Conservation (phyloP, 1,284 basidiomycete genomes). For the Sphaerobolus stellatus region DNA sequence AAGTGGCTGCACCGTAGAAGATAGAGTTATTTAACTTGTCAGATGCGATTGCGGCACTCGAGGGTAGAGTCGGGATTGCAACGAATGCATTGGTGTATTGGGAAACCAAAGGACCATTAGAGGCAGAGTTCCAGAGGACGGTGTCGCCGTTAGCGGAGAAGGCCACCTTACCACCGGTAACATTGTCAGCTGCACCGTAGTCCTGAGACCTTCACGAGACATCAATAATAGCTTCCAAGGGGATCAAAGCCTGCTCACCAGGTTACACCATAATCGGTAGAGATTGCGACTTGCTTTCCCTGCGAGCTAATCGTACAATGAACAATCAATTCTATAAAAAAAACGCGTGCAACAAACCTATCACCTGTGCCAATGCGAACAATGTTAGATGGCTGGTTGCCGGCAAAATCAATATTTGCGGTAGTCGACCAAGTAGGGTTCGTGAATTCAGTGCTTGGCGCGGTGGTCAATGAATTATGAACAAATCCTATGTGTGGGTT, state of each 20-base stretch:
- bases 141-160: constrained; percentile 56
- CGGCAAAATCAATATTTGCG: constrained; percentile 58
- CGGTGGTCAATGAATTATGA: constrained; percentile 46
- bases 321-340: background rate
- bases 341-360: constrained; percentile 32
- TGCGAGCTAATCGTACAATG: constrained; percentile 32
- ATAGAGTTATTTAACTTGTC: constrained; percentile 57
- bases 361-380: constrained; percentile 53
- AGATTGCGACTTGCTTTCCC: constrained; percentile 56
- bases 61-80: constrained; percentile 49
- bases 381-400: constrained; percentile 50
- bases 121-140: constrained; percentile 49
- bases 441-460: constrained; percentile 43
- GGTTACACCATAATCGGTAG: constrained; percentile 50
- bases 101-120: constrained; percentile 51
- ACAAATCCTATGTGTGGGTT: constrained; percentile 34
- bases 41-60: constrained; percentile 54
- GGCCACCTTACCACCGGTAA: constrained; percentile 53
- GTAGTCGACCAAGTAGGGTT: constrained; percentile 35
- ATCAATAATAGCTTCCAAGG: constrained; percentile 44
- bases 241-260: constrained; percentile 58
- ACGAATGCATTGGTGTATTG: constrained; percentile 49
- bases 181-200: background rate
- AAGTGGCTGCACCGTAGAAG: constrained; percentile 57
- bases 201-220: too few species aligned